phyloP scores from a whole-genome alignment of 345 rosid genomes.

The Corchorus capsularis region DNA sequence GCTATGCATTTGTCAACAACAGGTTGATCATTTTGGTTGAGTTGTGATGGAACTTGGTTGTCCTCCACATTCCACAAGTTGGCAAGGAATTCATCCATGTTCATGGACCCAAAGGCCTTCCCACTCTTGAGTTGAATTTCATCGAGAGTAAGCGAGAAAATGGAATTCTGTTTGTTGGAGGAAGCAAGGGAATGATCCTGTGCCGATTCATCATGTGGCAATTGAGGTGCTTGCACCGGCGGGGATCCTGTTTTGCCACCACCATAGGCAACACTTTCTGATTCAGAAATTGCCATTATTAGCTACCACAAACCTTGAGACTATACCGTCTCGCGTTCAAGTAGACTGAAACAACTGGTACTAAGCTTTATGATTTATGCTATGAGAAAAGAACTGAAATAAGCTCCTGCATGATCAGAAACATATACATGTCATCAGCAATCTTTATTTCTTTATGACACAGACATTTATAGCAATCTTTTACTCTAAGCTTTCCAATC shows the following conservation, averaged over 20 bases:
- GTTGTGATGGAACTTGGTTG: slow-evolving; percentile 28
- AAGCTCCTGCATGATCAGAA: background rate
- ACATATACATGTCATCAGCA: background rate
- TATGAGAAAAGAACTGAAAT: background rate
- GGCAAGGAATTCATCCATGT: slow-evolving; percentile 87
- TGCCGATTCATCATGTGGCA: slow-evolving; percentile 11
- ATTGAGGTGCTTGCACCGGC: slow-evolving; percentile 15
- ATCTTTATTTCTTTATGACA: too few relatives aligned
- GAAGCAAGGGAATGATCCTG: slow-evolving; percentile 27
- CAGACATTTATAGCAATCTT: too few relatives aligned
- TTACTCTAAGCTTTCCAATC: too few relatives aligned
- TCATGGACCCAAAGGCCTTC: slow-evolving; percentile 79
- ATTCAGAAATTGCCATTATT: slow-evolving; percentile 27
- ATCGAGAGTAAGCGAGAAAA: slow-evolving; percentile 72
- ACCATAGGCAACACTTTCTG: slow-evolving; percentile 14
- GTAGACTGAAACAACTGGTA: background rate
- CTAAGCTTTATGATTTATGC: slow-evolving; percentile 4
- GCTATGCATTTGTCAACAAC: background rate
- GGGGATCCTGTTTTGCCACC: slow-evolving; percentile 14
- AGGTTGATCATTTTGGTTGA: slow-evolving; percentile 14
- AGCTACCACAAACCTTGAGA: background rate
- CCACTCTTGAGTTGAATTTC: slow-evolving; percentile 85
- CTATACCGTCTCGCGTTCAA: background rate
- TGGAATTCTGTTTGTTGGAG: slow-evolving; percentile 44
- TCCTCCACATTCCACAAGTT: slow-evolving; percentile 74